These are phyloP conservation scores for Ganoderma lingzhi DNA, from an alignment of 1,284 basidiomycete genomes.

Conservation along the genomic window DNA sequence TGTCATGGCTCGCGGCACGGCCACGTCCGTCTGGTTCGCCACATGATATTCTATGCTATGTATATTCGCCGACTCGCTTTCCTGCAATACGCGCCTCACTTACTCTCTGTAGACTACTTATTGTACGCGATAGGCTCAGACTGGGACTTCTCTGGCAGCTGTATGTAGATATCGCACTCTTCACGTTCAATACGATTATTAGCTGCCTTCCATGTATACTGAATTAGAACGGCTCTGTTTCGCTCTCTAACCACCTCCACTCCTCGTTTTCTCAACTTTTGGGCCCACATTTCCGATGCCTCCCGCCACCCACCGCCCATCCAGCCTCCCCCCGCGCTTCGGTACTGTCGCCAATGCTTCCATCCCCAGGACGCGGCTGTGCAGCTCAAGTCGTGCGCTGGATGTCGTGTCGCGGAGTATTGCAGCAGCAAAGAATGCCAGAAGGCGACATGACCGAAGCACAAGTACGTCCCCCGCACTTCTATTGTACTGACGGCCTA, in stretches of 20 bases:
- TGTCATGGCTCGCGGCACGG: not conserved
- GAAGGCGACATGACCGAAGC: conserved; percentile 1
- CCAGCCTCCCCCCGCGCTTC: not conserved
- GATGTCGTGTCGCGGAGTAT: conserved; percentile 1
- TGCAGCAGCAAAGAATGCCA: conserved; percentile 18
- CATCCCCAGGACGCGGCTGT: not conserved
- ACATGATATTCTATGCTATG: not conserved
- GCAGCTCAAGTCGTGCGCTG: not conserved
- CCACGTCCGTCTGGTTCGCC: not conserved
- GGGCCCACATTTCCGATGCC: not conserved
- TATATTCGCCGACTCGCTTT: conserved; percentile 5
- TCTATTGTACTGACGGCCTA: not conserved
- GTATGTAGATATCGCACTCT: not conserved
- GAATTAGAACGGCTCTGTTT: not conserved
- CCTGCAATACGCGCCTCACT: not conserved
- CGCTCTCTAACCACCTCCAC: not conserved
- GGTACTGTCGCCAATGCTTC: not conserved
- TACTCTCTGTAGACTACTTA: not conserved
- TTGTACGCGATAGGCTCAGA: not conserved
- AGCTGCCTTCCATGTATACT: not conserved
- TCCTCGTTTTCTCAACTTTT: not conserved
- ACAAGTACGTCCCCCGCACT: conserved; percentile 6
- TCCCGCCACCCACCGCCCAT: not conserved
- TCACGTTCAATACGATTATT: conserved; percentile 2
- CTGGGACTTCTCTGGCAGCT: not conserved